Evolutionary conservation across 202 grass and related monocot genomes (phyloP).

Genomic region (Digitaria exilis): DNA sequence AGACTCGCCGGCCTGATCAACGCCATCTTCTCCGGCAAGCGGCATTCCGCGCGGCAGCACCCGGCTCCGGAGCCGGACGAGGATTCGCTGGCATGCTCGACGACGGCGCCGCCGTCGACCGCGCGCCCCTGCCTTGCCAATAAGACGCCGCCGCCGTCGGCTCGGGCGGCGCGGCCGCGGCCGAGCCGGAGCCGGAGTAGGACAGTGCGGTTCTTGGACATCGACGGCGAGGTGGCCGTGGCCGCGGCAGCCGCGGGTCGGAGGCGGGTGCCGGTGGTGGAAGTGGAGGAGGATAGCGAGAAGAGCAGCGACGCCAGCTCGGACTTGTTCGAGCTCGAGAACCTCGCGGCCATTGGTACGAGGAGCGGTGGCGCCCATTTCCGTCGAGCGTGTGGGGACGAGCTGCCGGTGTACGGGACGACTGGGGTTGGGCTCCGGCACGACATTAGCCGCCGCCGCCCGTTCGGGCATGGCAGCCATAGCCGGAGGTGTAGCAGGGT

Average conservation of each 20-base stretch:
- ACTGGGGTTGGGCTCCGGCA: slow-evolving; percentile 46
- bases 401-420: slow-evolving; percentile 86
- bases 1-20: slow-evolving; percentile 70
- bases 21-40: slow-evolving; percentile 66
- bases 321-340: slow-evolving; percentile 89
- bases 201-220: slow-evolving; percentile 62
- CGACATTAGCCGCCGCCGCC: slow-evolving; percentile 42
- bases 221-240: slow-evolving; percentile 53
- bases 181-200: slow-evolving; percentile 47
- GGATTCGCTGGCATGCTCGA: slow-evolving; percentile 56
- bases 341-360: slow-evolving; percentile 39
- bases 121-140: slow-evolving; percentile 57
- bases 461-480: slow-evolving; percentile 33
- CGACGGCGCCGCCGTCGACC: slow-evolving; percentile 58
- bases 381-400: slow-evolving; percentile 48
- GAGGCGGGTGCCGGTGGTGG: slow-evolving; percentile 27
- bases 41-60: slow-evolving; percentile 2
- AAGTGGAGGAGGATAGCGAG: slow-evolving; percentile 55
- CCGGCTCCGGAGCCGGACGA: slow-evolving; percentile 9
- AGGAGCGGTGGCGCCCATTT: not conserved
- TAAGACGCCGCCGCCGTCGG: slow-evolving; percentile 30
- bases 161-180: slow-evolving; percentile 9
- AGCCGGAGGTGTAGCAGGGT: slow-evolving; percentile 38
- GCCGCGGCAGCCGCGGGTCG: slow-evolving; percentile 26
- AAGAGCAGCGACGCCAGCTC: slow-evolving; percentile 78